Evolutionary conservation across 1,139 yeast species (phyloP).

Genomic region (Kodamaea sp.): DNA sequence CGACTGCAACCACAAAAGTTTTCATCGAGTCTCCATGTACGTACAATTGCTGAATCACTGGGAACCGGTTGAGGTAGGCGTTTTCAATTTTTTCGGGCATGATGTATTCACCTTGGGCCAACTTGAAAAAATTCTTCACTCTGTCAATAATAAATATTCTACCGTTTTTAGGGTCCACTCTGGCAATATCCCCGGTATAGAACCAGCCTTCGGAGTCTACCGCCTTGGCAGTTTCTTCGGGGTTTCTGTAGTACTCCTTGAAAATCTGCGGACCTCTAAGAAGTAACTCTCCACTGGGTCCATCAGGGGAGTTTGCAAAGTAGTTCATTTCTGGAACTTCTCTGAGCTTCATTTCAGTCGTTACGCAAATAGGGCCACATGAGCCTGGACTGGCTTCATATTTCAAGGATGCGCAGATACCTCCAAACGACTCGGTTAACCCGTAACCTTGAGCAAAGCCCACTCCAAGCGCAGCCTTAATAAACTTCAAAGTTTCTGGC

Average conservation of each 20-base stretch:
- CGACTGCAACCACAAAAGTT: slow-evolving; percentile 30
- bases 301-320: slow-evolving; percentile 28
- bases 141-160: slow-evolving; percentile 67
- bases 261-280: slow-evolving; percentile 45
- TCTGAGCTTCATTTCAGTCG: slow-evolving; percentile 37
- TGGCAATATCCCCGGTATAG: slow-evolving; percentile 74
- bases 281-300: slow-evolving; percentile 45
- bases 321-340: slow-evolving; percentile 45
- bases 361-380: slow-evolving; percentile 38
- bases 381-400: slow-evolving; percentile 43
- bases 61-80: slow-evolving; percentile 54
- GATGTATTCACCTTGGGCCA: slow-evolving; percentile 80
- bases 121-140: slow-evolving; percentile 78
- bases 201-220: slow-evolving; percentile 53
- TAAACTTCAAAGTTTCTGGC: slow-evolving; percentile 40
- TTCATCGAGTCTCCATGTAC: slow-evolving; percentile 32
- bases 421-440: slow-evolving; percentile 49
- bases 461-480: slow-evolving; percentile 39
- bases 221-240: slow-evolving; percentile 37
- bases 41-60: slow-evolving; percentile 56
- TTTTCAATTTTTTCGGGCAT: slow-evolving; percentile 80
- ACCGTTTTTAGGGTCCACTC: slow-evolving; percentile 40
- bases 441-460: slow-evolving; percentile 50
- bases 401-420: slow-evolving; percentile 31
- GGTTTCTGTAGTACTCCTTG: slow-evolving; percentile 37